Base-by-base conservation (phyloP, 202 grass and related monocot genomes). In the Panicum virgatum region DNA sequence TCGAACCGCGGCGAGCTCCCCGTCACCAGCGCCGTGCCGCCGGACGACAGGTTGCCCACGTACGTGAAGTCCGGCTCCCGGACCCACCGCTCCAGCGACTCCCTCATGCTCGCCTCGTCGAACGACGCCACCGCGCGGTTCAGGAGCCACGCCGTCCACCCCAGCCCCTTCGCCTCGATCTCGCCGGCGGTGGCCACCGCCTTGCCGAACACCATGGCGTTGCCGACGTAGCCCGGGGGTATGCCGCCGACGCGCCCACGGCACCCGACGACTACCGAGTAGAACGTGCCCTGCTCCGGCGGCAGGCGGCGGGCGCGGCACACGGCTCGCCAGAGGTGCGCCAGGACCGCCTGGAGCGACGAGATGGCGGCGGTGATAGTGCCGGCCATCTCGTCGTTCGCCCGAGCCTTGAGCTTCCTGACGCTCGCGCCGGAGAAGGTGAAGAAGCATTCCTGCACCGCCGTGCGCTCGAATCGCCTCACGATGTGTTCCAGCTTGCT, bases 1-100 rank as follows among this genome's bases (percentile, higher is more conserved):
- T 91, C 46, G 37, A 88, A 91, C 50, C 85, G 12, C 20, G 82
- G 82, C 54, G 89, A 91, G 20, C 72, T 79, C 0, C 66, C 82
- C 0, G 80, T 85, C 19, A 83, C 2, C 58, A 88, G 16, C 43
- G 61, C 65, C 51, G 15, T 53, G 2, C 62, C 23, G 25, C 54
- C 77, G 16, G 47, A 23, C 5, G 64, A 85, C 18, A 40, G 26
- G 19, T 6, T 38, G 10, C 29, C 56, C 60, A 73, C 30, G 39
- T 36, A 83, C 40, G 19, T 22, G 44, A 65, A 78, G 15, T 45
- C 12, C 6, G 85, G 79, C 3, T 83, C 50, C 71, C 4, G 18
- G 42, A 62, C 69, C 48, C 81, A 83, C 3, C 47, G 5, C 2
- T 73, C 82, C 2, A 42, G 27, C 58, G 3, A 38, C 10, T 54